A percentile compares a stretch with the other conserved stretches of the same genome.
These are phyloP conservation scores for Penicillium nordicum DNA, from an alignment of 2,329 filamentous ascomycete species.

Conservation along the genomic window DNA sequence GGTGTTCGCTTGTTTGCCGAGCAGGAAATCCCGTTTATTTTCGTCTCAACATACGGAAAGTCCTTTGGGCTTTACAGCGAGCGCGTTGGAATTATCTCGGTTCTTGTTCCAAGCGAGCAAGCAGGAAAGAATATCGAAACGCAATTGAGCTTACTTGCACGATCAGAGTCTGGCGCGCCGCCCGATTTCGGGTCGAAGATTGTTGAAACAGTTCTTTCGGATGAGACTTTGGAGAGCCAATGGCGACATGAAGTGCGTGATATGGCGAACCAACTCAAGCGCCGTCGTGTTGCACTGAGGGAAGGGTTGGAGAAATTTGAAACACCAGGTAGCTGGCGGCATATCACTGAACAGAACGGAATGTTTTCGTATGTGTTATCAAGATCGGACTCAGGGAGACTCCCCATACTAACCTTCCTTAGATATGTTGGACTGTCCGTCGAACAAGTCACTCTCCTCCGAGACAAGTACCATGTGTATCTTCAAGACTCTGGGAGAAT, in stretches of 20 bases:
- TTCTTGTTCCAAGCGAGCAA: slow-evolving; percentile 10
- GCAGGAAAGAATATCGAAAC: slow-evolving; percentile 4
- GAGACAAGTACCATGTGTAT: slow-evolving; percentile 13
- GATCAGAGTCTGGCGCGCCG: slow-evolving; percentile 10
- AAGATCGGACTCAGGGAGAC: background rate
- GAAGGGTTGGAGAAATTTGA: slow-evolving; percentile 8
- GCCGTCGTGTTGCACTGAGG: slow-evolving; percentile 3
- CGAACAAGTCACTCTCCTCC: slow-evolving; percentile 11
- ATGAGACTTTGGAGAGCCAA: slow-evolving; percentile 5
- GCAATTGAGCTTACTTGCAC: slow-evolving; percentile 7
- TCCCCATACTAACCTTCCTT: slow-evolving; percentile 1
- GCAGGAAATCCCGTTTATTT: slow-evolving; percentile 9
- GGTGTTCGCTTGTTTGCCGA: slow-evolving; percentile 13
- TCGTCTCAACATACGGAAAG: slow-evolving; percentile 15
- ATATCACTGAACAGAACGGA: slow-evolving; percentile 15
- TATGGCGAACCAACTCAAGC: slow-evolving; percentile 10
- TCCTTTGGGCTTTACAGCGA: slow-evolving; percentile 17
- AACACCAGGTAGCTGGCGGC: slow-evolving; percentile 14
- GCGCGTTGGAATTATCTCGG: slow-evolving; percentile 11
- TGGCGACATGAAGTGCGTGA: slow-evolving; percentile 12
- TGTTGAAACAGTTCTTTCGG: slow-evolving; percentile 8
- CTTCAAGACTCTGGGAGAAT: slow-evolving; percentile 16
- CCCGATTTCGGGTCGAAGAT: slow-evolving; percentile 15
- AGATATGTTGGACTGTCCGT: slow-evolving; percentile 14
- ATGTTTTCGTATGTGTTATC: slow-evolving; percentile 16